Conservation (phyloP, 2,329 filamentous ascomycete genomes). For the Phialophora verrucosa region DNA sequence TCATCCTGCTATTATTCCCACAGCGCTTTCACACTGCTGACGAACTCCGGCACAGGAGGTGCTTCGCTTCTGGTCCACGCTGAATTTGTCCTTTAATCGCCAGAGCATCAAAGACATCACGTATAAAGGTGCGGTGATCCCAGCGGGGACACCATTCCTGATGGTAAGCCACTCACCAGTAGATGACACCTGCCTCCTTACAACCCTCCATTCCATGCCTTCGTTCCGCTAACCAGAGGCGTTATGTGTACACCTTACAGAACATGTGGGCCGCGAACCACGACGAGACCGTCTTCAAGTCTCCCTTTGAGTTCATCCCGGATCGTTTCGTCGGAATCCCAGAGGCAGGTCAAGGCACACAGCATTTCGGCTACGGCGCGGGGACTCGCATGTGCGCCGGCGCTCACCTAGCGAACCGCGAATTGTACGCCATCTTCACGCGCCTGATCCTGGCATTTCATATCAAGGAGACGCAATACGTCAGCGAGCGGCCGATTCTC, state of each 20-base stretch:
- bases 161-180: conserved; percentile 56
- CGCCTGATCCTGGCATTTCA: conserved; percentile 63
- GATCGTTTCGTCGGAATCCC: conserved; percentile 69
- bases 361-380: conserved; percentile 66
- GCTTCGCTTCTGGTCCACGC: conserved; percentile 75
- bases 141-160: conserved; percentile 77
- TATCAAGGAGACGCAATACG: conserved; percentile 21
- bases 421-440: conserved; percentile 65
- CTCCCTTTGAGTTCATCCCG: conserved; percentile 67
- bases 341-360: conserved; percentile 57
- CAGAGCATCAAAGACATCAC: conserved; percentile 18
- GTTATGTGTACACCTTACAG: conserved; percentile 42
- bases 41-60: conserved; percentile 57
- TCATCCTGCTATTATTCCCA: not conserved
- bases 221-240: not conserved
- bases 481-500: conserved; percentile 17
- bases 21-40: not conserved
- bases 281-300: conserved; percentile 69
- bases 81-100: conserved; percentile 67
- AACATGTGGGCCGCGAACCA: conserved; percentile 77
- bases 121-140: conserved; percentile 55
- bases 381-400: conserved; percentile 68
- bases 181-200: too few species aligned
- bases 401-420: conserved; percentile 66
- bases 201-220: not conserved